Evolutionary conservation across 2,329 filamentous ascomycete species (phyloP).

Genomic region (Penicillium sp.): DNA sequence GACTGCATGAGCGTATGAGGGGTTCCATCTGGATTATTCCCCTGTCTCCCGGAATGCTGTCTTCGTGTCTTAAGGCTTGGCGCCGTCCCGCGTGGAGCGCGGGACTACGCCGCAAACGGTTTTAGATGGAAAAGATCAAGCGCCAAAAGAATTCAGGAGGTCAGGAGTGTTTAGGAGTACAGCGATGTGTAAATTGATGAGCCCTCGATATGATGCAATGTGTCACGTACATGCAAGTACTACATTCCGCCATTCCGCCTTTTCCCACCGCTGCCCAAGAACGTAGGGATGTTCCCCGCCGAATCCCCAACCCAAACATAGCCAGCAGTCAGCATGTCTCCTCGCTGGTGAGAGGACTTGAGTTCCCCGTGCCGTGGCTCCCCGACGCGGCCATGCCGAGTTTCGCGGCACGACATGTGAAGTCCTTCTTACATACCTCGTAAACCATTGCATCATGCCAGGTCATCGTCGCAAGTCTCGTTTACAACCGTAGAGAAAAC

Average conservation of each 20-base stretch:
- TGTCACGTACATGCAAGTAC: not conserved
- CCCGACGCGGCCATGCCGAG: not conserved
- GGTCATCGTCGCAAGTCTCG: not conserved
- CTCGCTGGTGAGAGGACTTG: too few species aligned
- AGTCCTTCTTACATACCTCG: not conserved
- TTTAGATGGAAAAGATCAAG: not conserved
- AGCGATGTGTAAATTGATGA: not conserved
- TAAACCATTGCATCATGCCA: not conserved
- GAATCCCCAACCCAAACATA: not conserved
- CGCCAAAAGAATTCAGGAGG: too few species aligned
- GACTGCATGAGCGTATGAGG: not conserved
- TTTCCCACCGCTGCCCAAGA: conserved; percentile 1
- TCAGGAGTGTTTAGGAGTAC: too few species aligned
- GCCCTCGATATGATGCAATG: not conserved
- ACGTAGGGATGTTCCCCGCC: conserved; percentile 1
- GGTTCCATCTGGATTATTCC: not conserved
- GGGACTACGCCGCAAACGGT: conserved; percentile 11
- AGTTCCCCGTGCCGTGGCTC: conserved; percentile 1
- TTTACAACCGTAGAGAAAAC: not conserved
- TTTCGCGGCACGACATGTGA: not conserved
- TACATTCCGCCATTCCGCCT: conserved; percentile 6
- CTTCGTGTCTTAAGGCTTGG: conserved; percentile 4
- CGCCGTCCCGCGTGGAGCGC: conserved; percentile 13
- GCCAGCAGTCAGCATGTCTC: not conserved
- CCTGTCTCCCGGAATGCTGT: not conserved